Conservation (phyloP, 495 filamentous ascomycete species). For the Tuber brumale region DNA sequence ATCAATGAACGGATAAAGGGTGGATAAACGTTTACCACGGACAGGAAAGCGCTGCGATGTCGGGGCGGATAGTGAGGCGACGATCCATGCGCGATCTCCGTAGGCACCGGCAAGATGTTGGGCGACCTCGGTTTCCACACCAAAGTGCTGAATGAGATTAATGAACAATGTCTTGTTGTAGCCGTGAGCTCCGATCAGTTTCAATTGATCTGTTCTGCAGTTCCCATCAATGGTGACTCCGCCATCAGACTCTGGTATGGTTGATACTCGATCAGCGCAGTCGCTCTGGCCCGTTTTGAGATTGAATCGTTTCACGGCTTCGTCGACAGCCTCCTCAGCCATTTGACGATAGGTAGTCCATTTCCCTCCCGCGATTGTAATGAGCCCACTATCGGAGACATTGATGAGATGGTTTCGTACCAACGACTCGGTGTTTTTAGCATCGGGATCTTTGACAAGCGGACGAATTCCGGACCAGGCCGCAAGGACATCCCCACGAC, state of each 20-base stretch:
- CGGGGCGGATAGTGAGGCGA: constrained; percentile 73
- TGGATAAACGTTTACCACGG: constrained; percentile 71
- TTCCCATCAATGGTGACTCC: constrained; percentile 69
- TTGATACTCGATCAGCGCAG: neutral
- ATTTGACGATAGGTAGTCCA: constrained; percentile 99
- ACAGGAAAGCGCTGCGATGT: constrained; percentile 83
- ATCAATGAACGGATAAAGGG: constrained; percentile 91
- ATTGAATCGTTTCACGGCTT: constrained; percentile 69
- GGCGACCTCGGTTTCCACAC: constrained; percentile 89
- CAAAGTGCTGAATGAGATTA: constrained; percentile 95
- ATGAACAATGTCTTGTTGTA: constrained; percentile 95
- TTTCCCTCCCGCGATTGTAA: constrained; percentile 95
- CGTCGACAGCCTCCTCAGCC: constrained; percentile 94
- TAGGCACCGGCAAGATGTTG: constrained; percentile 85
- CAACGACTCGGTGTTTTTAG: constrained; percentile 85
- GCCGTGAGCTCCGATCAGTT: constrained; percentile 87
- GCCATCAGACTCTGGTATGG: constrained; percentile 51
- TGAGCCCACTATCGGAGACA: constrained; percentile 72
- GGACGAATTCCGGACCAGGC: constrained; percentile 95
- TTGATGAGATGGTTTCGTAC: constrained; percentile 94
- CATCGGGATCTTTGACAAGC: constrained; percentile 88
- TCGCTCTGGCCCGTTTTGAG: constrained; percentile 62
- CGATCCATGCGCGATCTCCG: constrained; percentile 93
- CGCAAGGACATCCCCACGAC: constrained; percentile 87
- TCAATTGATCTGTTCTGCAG: constrained; percentile 87